Evolutionary conservation across 1,284 basidiomycete species (phyloP).

Genomic region (Agaricales sp.): DNA sequence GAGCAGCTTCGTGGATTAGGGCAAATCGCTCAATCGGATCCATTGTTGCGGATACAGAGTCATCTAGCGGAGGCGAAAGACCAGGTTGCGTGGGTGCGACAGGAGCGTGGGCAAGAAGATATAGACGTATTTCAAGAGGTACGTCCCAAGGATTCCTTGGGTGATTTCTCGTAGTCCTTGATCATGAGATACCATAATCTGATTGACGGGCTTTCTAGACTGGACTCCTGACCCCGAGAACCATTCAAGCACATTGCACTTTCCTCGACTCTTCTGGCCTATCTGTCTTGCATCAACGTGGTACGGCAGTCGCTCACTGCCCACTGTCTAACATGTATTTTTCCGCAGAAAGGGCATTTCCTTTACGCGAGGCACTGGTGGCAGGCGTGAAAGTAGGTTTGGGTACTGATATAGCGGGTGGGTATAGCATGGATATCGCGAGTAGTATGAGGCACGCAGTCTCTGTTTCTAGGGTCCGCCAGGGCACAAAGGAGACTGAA

Average conservation of each 20-base stretch:
- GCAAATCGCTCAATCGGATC: conserved; percentile 27
- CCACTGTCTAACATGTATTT: conserved; percentile 83
- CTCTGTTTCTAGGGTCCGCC: conserved; percentile 58
- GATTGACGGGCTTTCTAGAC: conserved; percentile 24
- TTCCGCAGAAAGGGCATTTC: conserved; percentile 56
- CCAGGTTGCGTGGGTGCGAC: conserved; percentile 60
- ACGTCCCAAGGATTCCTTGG: conserved; percentile 11
- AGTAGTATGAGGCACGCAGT: conserved; percentile 72
- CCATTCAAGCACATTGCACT: conserved; percentile 81
- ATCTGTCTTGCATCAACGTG: conserved; percentile 34
- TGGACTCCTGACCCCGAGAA: conserved; percentile 48
- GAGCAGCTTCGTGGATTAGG: conserved; percentile 53
- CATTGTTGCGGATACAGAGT: conserved; percentile 52
- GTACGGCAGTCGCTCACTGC: conserved; percentile 71
- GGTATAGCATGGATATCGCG: conserved; percentile 72
- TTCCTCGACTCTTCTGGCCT: conserved; percentile 48
- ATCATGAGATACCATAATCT: not conserved
- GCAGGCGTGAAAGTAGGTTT: conserved; percentile 60
- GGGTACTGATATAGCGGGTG: conserved; percentile 79
- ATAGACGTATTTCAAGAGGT: conserved; percentile 66
- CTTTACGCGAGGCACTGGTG: conserved; percentile 62
- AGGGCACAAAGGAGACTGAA: conserved; percentile 30
- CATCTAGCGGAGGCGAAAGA: conserved; percentile 71
- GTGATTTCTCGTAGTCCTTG: not conserved
- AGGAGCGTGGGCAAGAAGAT: conserved; percentile 52